These are phyloP conservation scores for Penicillium brasilianum DNA, from an alignment of 2,329 filamentous ascomycete species.

Conservation along the genomic window DNA sequence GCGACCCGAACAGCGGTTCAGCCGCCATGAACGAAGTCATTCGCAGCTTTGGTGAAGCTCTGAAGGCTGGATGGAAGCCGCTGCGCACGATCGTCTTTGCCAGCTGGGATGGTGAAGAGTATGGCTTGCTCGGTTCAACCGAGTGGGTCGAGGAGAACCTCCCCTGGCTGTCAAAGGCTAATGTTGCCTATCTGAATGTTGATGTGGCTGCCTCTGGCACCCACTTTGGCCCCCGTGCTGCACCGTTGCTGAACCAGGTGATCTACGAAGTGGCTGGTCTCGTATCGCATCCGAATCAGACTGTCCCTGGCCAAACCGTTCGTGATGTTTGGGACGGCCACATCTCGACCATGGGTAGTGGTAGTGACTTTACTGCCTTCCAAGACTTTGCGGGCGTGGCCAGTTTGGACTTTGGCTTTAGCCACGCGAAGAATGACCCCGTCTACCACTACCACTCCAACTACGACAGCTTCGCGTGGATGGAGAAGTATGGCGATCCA, in stretches of 20 bases:
- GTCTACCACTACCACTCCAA: conserved; percentile 81
- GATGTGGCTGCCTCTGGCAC: conserved; percentile 74
- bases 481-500: conserved; percentile 75
- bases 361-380: conserved; percentile 76
- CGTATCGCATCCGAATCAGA: conserved; percentile 77
- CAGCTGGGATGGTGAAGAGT: conserved; percentile 84
- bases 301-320: conserved; percentile 69
- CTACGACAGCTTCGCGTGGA: conserved; percentile 85
- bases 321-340: conserved; percentile 68
- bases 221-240: conserved; percentile 67
- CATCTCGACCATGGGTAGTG: conserved; percentile 71
- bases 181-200: conserved; percentile 84
- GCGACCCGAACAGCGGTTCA: conserved; percentile 81
- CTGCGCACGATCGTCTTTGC: conserved; percentile 90
- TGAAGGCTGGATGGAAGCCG: conserved; percentile 79
- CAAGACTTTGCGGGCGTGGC: conserved; percentile 73
- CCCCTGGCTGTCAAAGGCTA: conserved; percentile 74
- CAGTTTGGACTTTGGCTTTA: conserved; percentile 68
- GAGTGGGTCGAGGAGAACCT: conserved; percentile 93
- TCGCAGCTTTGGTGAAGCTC: conserved; percentile 72
- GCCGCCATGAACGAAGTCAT: conserved; percentile 80
- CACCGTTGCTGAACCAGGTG: conserved; percentile 75
- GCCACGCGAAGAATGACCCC: conserved; percentile 47
- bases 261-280: conserved; percentile 69
- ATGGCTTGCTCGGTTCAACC: conserved; percentile 82